Base-by-base conservation (phyloP, 306 rosid genomes). In the Mimosa bimucronata region DNA sequence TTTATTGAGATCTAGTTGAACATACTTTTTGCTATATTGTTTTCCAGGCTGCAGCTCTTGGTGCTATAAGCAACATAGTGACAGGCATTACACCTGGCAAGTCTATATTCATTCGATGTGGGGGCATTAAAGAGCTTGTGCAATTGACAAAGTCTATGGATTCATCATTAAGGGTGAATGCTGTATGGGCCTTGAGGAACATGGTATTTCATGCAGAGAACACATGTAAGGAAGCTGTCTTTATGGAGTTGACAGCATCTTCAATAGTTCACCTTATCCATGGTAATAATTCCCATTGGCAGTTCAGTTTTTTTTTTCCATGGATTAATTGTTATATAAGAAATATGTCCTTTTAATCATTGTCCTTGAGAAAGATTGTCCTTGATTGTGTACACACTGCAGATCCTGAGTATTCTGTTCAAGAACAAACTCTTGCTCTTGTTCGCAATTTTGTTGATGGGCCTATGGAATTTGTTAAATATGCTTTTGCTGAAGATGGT, bases 391-490 rank as follows among this genome's bases (percentile, higher is more conserved):
- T 81, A 71, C 66, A 74, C 74, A 44, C 74, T 83, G 83, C 93
- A 95, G 99, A 95, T 82, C 84, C 99, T 6, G 97, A 93, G 86
- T 83, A 96, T 77, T 87, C 86, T 60, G 92, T 95, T 84, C 98
- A 90, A 86, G 93, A 86, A 89, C 94, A 89, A 81, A 91, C 98
- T 83, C 92, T 93, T 79, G 93, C 89, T 71, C 92, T 95, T 82
- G 87, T 95, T 76, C 85, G 98, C 78, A 95, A 95, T 88, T 89
- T 95, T 76, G 89, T 95, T 80, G 98, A 91, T 88, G 98, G 99
- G 85, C 85, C 87, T 83, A 38, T 89, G 61, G 73, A 91, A 66
- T 90, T 88, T 82, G 65, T 93, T 74, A 88, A 91, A 79, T 89
- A 87, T 74, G 90, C 82, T 60, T 90, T 93, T 76, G 83, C 92